Conservation (phyloP, 2,329 filamentous ascomycete genomes). For the Penicillium hordei region DNA sequence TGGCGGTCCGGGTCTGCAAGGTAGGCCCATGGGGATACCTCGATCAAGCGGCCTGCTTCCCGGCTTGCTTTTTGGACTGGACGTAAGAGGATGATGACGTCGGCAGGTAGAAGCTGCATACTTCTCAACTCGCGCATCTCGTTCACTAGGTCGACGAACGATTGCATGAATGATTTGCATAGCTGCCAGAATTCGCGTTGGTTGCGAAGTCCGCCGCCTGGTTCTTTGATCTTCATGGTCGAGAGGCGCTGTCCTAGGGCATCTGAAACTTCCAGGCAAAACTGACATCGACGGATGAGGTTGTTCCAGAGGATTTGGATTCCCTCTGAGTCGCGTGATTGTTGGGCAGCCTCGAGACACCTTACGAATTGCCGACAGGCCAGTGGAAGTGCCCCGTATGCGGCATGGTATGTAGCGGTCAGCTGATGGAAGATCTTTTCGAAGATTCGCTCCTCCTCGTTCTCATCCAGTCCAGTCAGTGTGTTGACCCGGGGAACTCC, state of each 20-base stretch:
- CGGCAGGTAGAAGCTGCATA: constrained; percentile 55
- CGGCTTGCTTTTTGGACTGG: constrained; percentile 81
- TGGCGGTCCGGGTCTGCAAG: constrained; percentile 46
- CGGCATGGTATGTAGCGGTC: constrained; percentile 69
- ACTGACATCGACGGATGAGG: constrained; percentile 69
- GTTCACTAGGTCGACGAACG: constrained; percentile 49
- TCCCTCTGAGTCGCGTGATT: constrained; percentile 59
- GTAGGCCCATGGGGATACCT: constrained; percentile 62
- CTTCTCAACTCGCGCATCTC: constrained; percentile 49
- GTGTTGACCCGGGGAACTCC: constrained; percentile 53
- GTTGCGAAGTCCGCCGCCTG: constrained; percentile 62
- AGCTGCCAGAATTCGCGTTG: constrained; percentile 65
- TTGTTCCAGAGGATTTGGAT: constrained; percentile 66
- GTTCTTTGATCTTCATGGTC: constrained; percentile 80
- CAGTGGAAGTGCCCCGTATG: constrained; percentile 68
- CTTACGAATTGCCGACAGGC: constrained; percentile 66
- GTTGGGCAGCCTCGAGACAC: constrained; percentile 63
- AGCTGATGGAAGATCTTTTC: constrained; percentile 79
- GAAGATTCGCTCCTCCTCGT: constrained; percentile 76
- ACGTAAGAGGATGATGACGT: constrained; percentile 71
- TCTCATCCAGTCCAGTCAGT: constrained; percentile 62
- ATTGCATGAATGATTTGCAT: constrained; percentile 61
- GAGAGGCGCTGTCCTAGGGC: constrained; percentile 71
- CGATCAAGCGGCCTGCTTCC: constrained; percentile 73
- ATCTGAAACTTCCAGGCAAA: constrained; percentile 71